These are phyloP conservation scores for Tylopilus sp. DNA, from an alignment of 1,284 basidiomycete species.

Conservation along the genomic window DNA sequence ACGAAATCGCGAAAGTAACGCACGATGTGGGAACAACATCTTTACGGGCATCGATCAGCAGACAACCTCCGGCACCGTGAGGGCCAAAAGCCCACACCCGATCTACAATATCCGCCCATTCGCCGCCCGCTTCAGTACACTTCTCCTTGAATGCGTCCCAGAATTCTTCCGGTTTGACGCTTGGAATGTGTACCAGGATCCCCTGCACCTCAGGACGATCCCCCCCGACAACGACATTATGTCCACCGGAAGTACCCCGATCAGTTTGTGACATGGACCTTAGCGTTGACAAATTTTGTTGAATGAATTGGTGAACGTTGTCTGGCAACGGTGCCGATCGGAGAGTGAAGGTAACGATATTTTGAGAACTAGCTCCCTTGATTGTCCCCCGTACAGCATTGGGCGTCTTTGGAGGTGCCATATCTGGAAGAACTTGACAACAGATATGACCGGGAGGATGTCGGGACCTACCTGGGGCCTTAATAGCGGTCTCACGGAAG, in stretches of 20 bases:
- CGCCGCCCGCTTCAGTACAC: conserved; percentile 67
- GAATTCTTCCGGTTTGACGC: conserved; percentile 70
- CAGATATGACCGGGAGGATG: conserved; percentile 1
- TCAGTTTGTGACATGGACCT: conserved; percentile 48
- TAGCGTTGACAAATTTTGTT: conserved; percentile 63
- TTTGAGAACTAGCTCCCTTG: conserved; percentile 62
- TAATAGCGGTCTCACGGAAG: conserved; percentile 92
- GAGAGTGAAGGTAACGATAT: conserved; percentile 78
- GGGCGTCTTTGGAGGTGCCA: conserved; percentile 78
- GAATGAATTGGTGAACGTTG: conserved; percentile 66
- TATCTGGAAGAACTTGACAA: conserved; percentile 51
- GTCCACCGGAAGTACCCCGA: conserved; percentile 23
- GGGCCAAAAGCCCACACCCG: conserved; percentile 92
- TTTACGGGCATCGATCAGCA: conserved; percentile 73
- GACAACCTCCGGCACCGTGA: conserved; percentile 78
- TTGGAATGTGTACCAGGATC: conserved; percentile 56
- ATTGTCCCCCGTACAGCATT: conserved; percentile 78
- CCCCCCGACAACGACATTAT: conserved; percentile 36
- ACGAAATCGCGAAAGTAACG: conserved; percentile 28
- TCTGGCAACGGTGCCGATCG: conserved; percentile 78
- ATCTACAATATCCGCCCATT: conserved; percentile 75
- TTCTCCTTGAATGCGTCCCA: conserved; percentile 70
- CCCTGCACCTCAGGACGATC: conserved; percentile 51
- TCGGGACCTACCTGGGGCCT: conserved; percentile 53
- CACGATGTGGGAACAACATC: conserved; percentile 48